phyloP scores from a whole-genome alignment of 495 filamentous ascomycete species.

The Cercophora scortea region DNA sequence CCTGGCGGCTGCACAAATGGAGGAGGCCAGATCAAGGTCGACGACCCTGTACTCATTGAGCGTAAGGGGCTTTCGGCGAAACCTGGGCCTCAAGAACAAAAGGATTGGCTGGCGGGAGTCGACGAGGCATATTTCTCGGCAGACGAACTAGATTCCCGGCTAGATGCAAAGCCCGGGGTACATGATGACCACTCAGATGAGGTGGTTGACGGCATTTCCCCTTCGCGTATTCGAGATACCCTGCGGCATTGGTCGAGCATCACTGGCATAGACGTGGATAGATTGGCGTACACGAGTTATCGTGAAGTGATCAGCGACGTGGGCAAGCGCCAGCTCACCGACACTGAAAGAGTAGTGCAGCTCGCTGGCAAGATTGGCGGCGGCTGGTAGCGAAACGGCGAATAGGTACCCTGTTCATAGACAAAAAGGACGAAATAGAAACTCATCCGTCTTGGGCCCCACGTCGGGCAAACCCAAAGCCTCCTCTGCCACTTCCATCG shows the following conservation, averaged over 20 bases:
- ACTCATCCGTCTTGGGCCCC: conserved; percentile 28
- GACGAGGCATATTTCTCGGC: conserved; percentile 94
- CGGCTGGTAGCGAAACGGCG: conserved; percentile 60
- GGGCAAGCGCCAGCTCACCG: conserved; percentile 61
- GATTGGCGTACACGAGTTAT: conserved; percentile 76
- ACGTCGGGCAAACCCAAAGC: conserved; percentile 50
- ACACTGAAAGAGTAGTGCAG: conserved; percentile 78
- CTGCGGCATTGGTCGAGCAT: conserved; percentile 65
- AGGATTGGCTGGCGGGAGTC: conserved; percentile 75
- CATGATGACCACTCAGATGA: conserved; percentile 18
- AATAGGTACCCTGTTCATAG: conserved; percentile 6
- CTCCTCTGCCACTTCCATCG: conserved; percentile 65
- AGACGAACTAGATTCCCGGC: conserved; percentile 45
- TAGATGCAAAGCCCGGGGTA: conserved; percentile 13
- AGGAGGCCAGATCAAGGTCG: conserved; percentile 86
- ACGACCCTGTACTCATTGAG: conserved; percentile 54
- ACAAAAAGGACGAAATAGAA: conserved; percentile 1
- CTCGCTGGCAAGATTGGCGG: conserved; percentile 89
- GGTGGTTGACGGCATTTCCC: conserved; percentile 50
- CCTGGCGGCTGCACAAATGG: conserved; percentile 97
- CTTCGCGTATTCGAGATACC: conserved; percentile 46
- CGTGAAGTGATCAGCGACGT: conserved; percentile 92
- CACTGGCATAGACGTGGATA: conserved; percentile 62
- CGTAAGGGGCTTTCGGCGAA: conserved; percentile 39
- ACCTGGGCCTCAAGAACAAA: conserved; percentile 65